Evolutionary conservation across 1,284 basidiomycete genomes (phyloP), one percentile per base, ranked within the genome.

Genomic region (Moniliophthora roreri): DNA sequence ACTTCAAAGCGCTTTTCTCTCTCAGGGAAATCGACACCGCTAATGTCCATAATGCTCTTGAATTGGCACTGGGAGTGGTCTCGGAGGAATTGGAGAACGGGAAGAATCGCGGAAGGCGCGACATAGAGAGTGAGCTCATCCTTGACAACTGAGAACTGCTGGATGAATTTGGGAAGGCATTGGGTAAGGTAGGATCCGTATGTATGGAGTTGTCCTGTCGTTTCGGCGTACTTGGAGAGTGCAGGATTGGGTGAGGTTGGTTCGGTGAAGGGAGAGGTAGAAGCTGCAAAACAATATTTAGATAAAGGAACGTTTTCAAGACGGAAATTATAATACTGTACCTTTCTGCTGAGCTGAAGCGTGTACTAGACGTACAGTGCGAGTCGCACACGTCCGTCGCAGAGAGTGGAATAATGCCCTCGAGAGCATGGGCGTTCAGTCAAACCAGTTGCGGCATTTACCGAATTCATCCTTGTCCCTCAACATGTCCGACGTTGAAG

Each of bases 11-110:
- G 84, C 70, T 95, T 92, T 62, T 91, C 85, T 59, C 92, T 80
- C 64, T 95, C 93, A 1, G 97, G 97, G 68, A 87, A 98, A 76
- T 99, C 97, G 28, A 91, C 96, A 39, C 93, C 97, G 56, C 89
- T 93, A 66, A 99, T 90, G 69, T 99, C 96, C 81, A 97, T 91
- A 58, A 90, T 79, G 52, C 79, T 75, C 77, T 97, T 98, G 81
- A 92, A 99, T 68, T 97, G 95, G 65, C 92, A 95, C 71, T 96
- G 93, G 3, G 90, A 84, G 74, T 99, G 97, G 75, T 99, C 96
- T 58, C 95, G 88, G 57, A 99, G 81, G 80, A 99, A 99, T 16
- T 86, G 91, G 62, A 99, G 79, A 48, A 93, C 86, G 26, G 93
- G 95, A 50, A 95, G 69, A 63, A 99, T 76, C 52, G 83, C 91